A percentile compares a stretch with the other conserved stretches of the same genome.
Conservation (phyloP, 257 asterid species). For the Thymus quinquecostatus region DNA sequence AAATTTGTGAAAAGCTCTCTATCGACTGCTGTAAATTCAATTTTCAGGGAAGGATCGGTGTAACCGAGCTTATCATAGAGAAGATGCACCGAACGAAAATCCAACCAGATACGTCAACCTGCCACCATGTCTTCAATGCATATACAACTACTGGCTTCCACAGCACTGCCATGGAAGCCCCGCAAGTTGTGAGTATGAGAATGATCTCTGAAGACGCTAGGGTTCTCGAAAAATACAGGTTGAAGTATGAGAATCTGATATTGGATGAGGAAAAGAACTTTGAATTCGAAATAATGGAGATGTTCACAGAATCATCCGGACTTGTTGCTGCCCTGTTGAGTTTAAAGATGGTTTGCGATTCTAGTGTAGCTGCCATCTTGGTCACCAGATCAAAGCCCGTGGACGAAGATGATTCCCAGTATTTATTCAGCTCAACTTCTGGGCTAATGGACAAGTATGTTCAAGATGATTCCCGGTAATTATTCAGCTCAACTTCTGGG, state of each 20-base stretch:
- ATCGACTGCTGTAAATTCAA: constrained; percentile 26
- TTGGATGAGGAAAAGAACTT: constrained; percentile 50
- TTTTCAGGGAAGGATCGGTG: constrained; percentile 72
- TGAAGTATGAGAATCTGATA: constrained; percentile 56
- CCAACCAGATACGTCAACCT: constrained; percentile 81
- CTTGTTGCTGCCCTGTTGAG: constrained; percentile 60
- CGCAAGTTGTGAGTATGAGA: constrained; percentile 78
- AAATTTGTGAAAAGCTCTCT: not conserved
- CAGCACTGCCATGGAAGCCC: constrained; percentile 83
- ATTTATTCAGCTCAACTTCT: constrained; percentile 41
- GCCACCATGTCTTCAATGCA: constrained; percentile 67
- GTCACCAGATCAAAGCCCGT: constrained; percentile 64
- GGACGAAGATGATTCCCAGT: constrained; percentile 69
- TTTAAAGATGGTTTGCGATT: constrained; percentile 76
- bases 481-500: constrained; percentile 43
- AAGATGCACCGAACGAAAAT: constrained; percentile 70
- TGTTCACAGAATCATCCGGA: constrained; percentile 49
- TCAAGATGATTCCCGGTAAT: constrained; percentile 53
- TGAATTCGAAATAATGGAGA: constrained; percentile 53
- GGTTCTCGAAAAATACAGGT: constrained; percentile 47
- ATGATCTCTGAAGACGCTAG: constrained; percentile 66
- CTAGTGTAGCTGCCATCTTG: constrained; percentile 53
- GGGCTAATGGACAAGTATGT: no score
- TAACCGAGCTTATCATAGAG: constrained; percentile 70
- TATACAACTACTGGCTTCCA: constrained; percentile 55